Conservation (phyloP, 495 filamentous ascomycete genomes). For the Talaromyces proteolyticus region DNA sequence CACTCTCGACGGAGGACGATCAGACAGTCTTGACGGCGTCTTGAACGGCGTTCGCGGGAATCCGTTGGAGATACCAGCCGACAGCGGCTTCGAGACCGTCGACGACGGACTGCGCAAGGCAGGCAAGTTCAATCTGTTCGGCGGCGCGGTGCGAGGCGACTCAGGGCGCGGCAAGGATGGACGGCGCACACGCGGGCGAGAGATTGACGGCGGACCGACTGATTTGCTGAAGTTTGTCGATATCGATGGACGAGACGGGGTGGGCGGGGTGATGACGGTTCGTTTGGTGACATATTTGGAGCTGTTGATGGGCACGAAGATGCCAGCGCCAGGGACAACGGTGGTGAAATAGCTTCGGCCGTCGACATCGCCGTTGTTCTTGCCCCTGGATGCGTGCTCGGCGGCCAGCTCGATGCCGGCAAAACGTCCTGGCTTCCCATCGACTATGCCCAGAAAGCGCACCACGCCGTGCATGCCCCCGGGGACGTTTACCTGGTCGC, state of each 20-base stretch:
- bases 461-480: conserved; percentile 90
- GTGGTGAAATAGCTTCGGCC: conserved; percentile 80
- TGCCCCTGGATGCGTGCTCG: conserved; percentile 76
- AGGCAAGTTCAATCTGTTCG: conserved; percentile 51
- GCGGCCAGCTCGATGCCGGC: conserved; percentile 88
- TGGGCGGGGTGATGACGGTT: conserved; percentile 65
- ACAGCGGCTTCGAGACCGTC: conserved; percentile 10
- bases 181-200: conserved; percentile 49
- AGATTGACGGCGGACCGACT: conserved; percentile 67
- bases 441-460: conserved; percentile 81
- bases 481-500: conserved; percentile 89
- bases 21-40: conserved; percentile 34
- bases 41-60: conserved; percentile 36
- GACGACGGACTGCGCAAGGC: conserved; percentile 41
- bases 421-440: conserved; percentile 86
- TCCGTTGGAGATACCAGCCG: conserved; percentile 15
- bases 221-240: conserved; percentile 73
- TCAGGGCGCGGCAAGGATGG: conserved; percentile 83
- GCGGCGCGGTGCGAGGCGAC: conserved; percentile 54
- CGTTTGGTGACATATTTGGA: conserved; percentile 61
- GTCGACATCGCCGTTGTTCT: conserved; percentile 96
- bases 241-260: conserved; percentile 41
- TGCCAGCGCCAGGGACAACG: conserved; percentile 70
- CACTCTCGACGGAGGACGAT: conserved; percentile 35
- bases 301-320: conserved; percentile 90